A percentile compares a stretch with the other conserved stretches of the same genome.
Conservation (phyloP, 2,329 filamentous ascomycete species). For the Penicillium rolfsii region DNA sequence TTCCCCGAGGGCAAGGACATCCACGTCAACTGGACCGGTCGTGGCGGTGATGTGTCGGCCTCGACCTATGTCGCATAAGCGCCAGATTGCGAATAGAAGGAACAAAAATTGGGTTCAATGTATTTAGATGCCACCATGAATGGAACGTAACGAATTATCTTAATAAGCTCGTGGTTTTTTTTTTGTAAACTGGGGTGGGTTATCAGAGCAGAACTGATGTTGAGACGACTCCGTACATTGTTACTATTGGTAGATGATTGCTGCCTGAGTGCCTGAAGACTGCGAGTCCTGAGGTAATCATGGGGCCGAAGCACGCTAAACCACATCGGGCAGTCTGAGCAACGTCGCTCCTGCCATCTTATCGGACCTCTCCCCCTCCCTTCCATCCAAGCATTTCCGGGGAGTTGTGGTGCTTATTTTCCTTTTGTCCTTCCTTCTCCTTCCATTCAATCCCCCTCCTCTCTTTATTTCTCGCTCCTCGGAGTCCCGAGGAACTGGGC, state of each 20-base stretch:
- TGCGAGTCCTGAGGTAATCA: slow-evolving; percentile 6
- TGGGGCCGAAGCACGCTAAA: slow-evolving; percentile 9
- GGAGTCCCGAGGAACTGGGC: slow-evolving; percentile 1
- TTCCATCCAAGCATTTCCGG: slow-evolving; percentile 16
- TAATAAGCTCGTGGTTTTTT: not conserved
- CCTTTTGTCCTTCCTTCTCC: slow-evolving; percentile 4
- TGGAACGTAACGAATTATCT: slow-evolving; percentile 32
- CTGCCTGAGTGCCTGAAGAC: slow-evolving; percentile 1
- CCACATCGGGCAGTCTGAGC: slow-evolving; percentile 15
- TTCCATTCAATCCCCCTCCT: not conserved
- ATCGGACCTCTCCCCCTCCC: slow-evolving; percentile 18
- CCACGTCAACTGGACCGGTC: slow-evolving; percentile 99
- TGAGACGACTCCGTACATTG: not conserved
- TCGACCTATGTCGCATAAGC: slow-evolving; percentile 94
- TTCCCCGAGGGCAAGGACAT: slow-evolving; percentile 86
- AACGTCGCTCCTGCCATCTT: slow-evolving; percentile 24
- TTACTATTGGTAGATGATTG: not conserved
- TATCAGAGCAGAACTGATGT: not conserved
- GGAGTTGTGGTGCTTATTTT: slow-evolving; percentile 5
- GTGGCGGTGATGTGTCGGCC: slow-evolving; percentile 94
- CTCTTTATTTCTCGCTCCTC: not conserved
- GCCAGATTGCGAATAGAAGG: slow-evolving; percentile 20
- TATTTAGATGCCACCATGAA: slow-evolving; percentile 34
- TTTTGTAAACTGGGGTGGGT: not conserved
- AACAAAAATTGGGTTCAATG: slow-evolving; percentile 33